Base-by-base conservation (phyloP, 2,329 filamentous ascomycete genomes). In the Plenodomus biglobosus region DNA sequence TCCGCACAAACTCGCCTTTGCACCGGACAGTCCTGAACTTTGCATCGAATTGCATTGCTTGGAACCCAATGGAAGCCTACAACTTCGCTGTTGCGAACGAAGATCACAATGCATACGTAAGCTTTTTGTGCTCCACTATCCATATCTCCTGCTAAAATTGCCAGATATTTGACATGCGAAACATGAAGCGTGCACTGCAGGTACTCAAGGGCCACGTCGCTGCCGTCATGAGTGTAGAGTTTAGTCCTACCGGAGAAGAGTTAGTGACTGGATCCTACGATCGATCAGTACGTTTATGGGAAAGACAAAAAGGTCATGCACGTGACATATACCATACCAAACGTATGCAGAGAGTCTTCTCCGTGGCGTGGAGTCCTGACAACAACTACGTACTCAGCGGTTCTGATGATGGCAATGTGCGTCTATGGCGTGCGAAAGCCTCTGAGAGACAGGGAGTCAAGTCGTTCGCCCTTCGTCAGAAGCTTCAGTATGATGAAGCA, bases 1-100 rank as follows among this genome's bases (percentile, higher is more conserved):
- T 97, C 38, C 85, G 94, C 42, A 96, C 92, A 11, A 87, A 85
- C 4, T 89, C 86, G 32, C 89, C 94, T 10, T 78, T 97, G 16
- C 82, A 88, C 55, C 92, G 92, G 67, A 86, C 88, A 1, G 80
- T 91, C 11, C 82, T 97, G 58, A 88, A 83, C 44, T 87, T 99
- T 59, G 85, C 91, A 32, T 99, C 92, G 85, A 96, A 96, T 61
- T 92, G 92, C 0, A 94, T 96, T 84, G 49, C 65, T 2, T 99
- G 92, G 90, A 96, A 96, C 60, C 94, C 94, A 0, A 94, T 96
- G 86, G 92, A 96, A 72, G 88, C 91, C 7, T 95, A 95, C 79
- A 96, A 97, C 75, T 86, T 97, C 66, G 92, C 91, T 15, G 85
- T 92, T 22, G 94, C 90, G 11, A 95, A 88, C 61, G 94, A 99